These are phyloP conservation scores for Sclerotinia borealis DNA, from an alignment of 2,329 filamentous ascomycete species.

Conservation along the genomic window DNA sequence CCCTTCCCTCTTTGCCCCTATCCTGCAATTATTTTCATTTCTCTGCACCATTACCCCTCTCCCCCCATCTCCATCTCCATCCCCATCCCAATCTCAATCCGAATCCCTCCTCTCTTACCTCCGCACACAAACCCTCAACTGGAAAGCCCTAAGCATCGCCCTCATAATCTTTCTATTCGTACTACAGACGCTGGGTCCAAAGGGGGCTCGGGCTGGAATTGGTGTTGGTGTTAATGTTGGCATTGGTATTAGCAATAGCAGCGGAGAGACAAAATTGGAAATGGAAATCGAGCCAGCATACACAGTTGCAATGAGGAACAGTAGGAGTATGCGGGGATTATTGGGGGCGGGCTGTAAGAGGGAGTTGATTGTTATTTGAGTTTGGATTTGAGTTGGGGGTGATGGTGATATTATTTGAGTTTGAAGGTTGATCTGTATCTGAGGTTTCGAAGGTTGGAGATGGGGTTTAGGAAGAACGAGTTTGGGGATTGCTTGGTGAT, in stretches of 20 bases:
- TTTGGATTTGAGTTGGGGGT: background rate
- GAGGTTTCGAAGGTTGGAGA: too few species aligned
- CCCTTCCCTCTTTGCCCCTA: fast-evolving
- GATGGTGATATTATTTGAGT: background rate
- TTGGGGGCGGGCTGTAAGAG: background rate
- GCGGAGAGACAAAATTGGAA: background rate
- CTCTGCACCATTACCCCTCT: too few species aligned
- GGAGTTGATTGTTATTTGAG: background rate
- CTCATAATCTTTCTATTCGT: background rate
- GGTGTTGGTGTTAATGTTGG: background rate
- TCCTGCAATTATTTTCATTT: too few species aligned
- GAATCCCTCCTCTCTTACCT: too few species aligned
- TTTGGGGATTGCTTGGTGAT: background rate
- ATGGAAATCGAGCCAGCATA: background rate
- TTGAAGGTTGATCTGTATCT: background rate
- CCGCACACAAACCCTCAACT: too few species aligned
- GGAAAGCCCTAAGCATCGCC: too few species aligned
- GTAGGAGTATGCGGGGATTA: background rate
- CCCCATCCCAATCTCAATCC: too few species aligned
- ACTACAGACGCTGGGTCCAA: too few species aligned
- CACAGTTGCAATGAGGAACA: background rate
- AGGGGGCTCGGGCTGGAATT: too few species aligned
- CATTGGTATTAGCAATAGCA: background rate
- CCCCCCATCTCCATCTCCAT: too few species aligned
- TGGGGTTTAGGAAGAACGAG: background rate